These are phyloP conservation scores for Trichoderma simmonsii DNA, from an alignment of 2,329 filamentous ascomycete genomes.

Conservation along the genomic window DNA sequence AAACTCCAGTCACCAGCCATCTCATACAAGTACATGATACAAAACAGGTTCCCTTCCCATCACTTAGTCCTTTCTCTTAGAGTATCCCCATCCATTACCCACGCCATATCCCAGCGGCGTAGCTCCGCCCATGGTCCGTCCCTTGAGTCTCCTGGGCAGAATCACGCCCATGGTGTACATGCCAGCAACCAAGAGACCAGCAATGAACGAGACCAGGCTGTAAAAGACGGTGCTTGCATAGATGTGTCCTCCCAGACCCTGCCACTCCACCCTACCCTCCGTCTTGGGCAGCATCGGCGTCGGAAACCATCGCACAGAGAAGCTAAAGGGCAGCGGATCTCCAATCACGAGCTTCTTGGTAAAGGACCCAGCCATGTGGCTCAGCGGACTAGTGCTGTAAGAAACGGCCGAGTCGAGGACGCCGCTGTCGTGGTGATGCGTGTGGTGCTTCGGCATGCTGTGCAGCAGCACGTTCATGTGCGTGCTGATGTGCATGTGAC, in stretches of 20 bases:
- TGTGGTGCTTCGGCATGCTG: conserved; percentile 59
- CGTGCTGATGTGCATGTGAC: conserved; percentile 86
- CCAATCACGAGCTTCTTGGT: conserved; percentile 76
- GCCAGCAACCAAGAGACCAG: conserved; percentile 51
- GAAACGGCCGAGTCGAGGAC: conserved; percentile 84
- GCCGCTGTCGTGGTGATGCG: conserved; percentile 64
- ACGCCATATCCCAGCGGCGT: conserved; percentile 57
- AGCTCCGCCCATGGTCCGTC: conserved; percentile 51
- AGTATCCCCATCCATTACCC: conserved; percentile 60
- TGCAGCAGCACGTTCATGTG: conserved; percentile 88
- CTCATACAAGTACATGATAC: conserved; percentile 11
- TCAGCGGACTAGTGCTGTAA: conserved; percentile 75
- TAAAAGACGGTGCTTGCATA: conserved; percentile 64
- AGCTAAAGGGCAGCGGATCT: conserved; percentile 73
- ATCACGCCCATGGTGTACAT: conserved; percentile 62
- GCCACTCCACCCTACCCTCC: conserved; percentile 64
- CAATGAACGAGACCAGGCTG: conserved; percentile 55
- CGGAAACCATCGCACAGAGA: conserved; percentile 85
- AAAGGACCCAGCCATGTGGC: conserved; percentile 52
- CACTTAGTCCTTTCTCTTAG: conserved; percentile 45
- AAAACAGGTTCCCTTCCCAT: background rate
- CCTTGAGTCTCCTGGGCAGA: conserved; percentile 51
- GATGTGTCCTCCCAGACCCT: conserved; percentile 61
- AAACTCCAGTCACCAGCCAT: conserved; percentile 8
- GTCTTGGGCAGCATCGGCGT: conserved; percentile 66